Evolutionary conservation across 768 basidiomycete species (phyloP).

Genomic region (Trametes coccinea): DNA sequence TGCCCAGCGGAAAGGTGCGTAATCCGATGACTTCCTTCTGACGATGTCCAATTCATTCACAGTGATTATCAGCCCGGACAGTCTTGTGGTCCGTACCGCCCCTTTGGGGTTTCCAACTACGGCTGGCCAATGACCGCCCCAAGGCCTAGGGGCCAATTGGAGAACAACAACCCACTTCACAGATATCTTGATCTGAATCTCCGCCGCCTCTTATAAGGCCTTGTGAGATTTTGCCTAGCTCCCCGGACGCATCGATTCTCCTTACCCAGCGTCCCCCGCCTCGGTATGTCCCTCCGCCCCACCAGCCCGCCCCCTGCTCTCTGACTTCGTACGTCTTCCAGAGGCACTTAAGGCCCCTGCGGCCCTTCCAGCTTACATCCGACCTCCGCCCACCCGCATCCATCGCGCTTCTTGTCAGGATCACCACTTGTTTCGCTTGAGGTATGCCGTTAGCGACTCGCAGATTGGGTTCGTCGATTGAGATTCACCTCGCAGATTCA

Average conservation of each 20-base stretch:
- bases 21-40: constrained; percentile 4
- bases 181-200: constrained; percentile 27
- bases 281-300: constrained; percentile 16
- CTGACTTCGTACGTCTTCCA: constrained; percentile 1
- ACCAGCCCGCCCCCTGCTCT: constrained; percentile 1
- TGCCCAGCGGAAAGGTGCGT: constrained; percentile 1
- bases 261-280: constrained; percentile 21
- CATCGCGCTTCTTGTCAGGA: constrained; percentile 73
- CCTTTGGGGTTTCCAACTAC: constrained; percentile 7
- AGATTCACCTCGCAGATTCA: constrained; percentile 18
- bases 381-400: constrained; percentile 58
- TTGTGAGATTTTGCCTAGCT: constrained; percentile 2
- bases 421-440: constrained; percentile 57
- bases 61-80: constrained; percentile 6
- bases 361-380: constrained; percentile 52
- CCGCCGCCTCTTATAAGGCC: constrained; percentile 22
- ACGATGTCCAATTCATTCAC: constrained; percentile 5
- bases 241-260: constrained; percentile 18
- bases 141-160: constrained; percentile 8
- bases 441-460: constrained; percentile 34
- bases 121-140: background rate
- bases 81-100: background rate
- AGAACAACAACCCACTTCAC: constrained; percentile 2
- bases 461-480: constrained; percentile 25
- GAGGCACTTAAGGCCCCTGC: constrained; percentile 26